Evolutionary conservation across 2,329 filamentous ascomycete genomes (phyloP).

Genomic region (Nothophaeocryptopus gaeumannii): DNA sequence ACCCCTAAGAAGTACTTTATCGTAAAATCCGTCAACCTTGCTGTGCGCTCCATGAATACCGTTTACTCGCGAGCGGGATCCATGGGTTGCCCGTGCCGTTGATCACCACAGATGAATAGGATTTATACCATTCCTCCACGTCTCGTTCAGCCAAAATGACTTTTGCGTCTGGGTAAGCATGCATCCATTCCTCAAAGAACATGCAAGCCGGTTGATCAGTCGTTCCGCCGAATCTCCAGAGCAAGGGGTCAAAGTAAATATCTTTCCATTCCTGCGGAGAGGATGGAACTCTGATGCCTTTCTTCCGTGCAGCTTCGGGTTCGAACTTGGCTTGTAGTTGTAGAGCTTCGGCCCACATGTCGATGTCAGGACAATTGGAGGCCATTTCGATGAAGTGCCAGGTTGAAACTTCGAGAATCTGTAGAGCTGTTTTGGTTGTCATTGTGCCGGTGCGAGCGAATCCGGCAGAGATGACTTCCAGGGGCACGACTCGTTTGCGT

Average conservation of each 20-base stretch:
- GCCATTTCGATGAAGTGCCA: conserved; percentile 25
- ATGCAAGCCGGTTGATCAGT: conserved; percentile 16
- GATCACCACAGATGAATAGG: neutral
- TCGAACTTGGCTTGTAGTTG: conserved; percentile 50
- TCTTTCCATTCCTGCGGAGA: conserved; percentile 17
- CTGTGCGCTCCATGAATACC: neutral
- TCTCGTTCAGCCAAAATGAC: conserved; percentile 56
- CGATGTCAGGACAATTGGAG: conserved; percentile 57
- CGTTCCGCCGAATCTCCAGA: conserved; percentile 53
- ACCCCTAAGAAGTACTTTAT: conserved; percentile 1
- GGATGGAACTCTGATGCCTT: conserved; percentile 32
- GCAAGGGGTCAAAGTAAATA: conserved; percentile 54
- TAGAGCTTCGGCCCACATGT: conserved; percentile 67
- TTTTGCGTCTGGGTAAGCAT: conserved; percentile 14
- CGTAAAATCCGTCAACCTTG: neutral
- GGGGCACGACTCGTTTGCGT: conserved; percentile 9
- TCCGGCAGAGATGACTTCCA: conserved; percentile 24
- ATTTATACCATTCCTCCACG: conserved; percentile 29
- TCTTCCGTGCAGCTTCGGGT: conserved; percentile 45
- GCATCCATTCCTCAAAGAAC: conserved; percentile 19
- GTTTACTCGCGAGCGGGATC: conserved; percentile 13
- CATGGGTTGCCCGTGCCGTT: neutral
- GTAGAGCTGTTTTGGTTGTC: conserved; percentile 23
- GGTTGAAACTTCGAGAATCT: conserved; percentile 22
- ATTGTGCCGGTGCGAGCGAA: conserved; percentile 26